Base-by-base conservation (phyloP, 495 filamentous ascomycete species). In the Penicillium angulare region DNA sequence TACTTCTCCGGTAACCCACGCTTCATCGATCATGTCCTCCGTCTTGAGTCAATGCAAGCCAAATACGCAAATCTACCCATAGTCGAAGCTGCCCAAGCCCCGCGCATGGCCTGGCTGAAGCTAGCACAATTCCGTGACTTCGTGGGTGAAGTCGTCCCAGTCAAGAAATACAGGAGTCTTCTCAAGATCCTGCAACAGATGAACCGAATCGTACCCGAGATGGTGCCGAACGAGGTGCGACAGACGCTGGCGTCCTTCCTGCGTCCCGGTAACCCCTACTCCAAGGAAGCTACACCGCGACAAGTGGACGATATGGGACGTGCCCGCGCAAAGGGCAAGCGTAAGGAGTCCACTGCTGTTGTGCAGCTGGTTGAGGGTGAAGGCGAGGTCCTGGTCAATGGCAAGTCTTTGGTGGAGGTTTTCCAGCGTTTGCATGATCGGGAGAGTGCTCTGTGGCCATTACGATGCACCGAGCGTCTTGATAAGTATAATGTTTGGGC, bases 401-500 rank as follows among this genome's bases (percentile, higher is more conserved):
- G 90, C 18, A 92, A 89, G 73, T 81, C 76, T 10, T 69, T 99
- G 40, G 76, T 80, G 18, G 80, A 89, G 17, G 81, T 80, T 22
- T 99, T 99, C 66, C 86, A 84, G 23, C 80, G 93, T 21, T 69
- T 97, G 35, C 92, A 97, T 69, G 93, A 99, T 65, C 84, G 93
- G 20, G 95, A 97, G 73, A 97, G 90, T 60, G 93, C 88, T 0
- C 72, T 95, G 7, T 97, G 92, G 92, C 82, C 95, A 4, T 67
- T 97, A 59, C 86, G 90, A 53, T 80, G 81, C 39, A 92, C 91
- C 26, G 73, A 83, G n/a, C 77, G 93, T 46, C 65, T 95, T 49
- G 90, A 95, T 69, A 97, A 95, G 69, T 99, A 99, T 73, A 99
- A 99, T 64, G 88, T 96, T 10, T 99, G 87, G 86, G 89, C 84